Evolutionary conservation across 164 flowering plant species (phyloP).

Genomic region (Vitis vinifera): DNA sequence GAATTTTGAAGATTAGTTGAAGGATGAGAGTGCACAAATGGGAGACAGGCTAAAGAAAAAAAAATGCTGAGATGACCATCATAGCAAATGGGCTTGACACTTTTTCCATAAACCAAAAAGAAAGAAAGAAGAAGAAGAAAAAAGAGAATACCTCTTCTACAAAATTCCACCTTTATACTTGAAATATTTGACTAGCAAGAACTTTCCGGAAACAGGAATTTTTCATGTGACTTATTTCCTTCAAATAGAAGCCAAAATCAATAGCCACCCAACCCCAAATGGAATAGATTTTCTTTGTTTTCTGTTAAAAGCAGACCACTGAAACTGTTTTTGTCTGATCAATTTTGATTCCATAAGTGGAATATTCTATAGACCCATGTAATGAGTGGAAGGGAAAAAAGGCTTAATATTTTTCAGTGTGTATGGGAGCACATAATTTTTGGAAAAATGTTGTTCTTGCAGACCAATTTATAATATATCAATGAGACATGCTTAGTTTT

Average conservation of each 20-base stretch:
- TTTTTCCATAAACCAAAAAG: neutral
- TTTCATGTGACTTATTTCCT: neutral
- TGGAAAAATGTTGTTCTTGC: neutral
- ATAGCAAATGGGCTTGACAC: neutral
- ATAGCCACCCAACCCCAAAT: neutral
- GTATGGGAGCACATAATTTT: neutral
- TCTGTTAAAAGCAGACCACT: constrained; percentile 3
- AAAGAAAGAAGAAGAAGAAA: neutral
- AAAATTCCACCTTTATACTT: neutral
- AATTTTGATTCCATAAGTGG: constrained; percentile 2
- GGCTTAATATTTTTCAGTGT: constrained; percentile 1
- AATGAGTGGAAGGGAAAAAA: constrained; percentile 5
- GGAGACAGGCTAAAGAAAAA: neutral
- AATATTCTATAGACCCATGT: neutral
- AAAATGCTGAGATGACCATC: neutral
- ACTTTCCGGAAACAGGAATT: neutral
- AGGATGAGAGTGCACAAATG: neutral
- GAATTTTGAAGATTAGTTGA: neutral
- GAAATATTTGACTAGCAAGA: too few species aligned
- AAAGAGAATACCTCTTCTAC: neutral
- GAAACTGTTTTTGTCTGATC: neutral
- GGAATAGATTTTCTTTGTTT: neutral
- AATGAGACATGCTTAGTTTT: neutral
- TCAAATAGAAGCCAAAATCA: neutral
- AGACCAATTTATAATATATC: neutral